A percentile compares a stretch with the other conserved stretches of the same genome.
Evolutionary conservation across 2,329 filamentous ascomycete genomes (phyloP).

Genomic region (Beauveria brongniartii): DNA sequence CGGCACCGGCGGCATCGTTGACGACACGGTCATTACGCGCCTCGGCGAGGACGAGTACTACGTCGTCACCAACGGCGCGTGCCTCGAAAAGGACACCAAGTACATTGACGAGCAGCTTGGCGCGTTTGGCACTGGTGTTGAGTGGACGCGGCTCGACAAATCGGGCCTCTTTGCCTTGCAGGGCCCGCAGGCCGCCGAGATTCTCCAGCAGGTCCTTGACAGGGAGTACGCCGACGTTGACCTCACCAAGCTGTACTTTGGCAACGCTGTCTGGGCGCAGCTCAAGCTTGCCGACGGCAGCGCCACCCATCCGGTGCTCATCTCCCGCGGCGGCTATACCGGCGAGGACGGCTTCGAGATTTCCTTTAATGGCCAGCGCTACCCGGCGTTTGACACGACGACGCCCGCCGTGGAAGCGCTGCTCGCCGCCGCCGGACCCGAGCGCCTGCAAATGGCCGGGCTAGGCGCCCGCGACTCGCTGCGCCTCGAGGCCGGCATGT

Average conservation of each 20-base stretch:
- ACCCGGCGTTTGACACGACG: constrained; percentile 29
- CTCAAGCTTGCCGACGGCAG: constrained; percentile 51
- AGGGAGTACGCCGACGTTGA: constrained; percentile 33
- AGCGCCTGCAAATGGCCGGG: constrained; percentile 68
- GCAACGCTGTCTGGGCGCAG: constrained; percentile 59
- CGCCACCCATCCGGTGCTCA: constrained; percentile 40
- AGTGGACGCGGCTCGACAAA: constrained; percentile 63
- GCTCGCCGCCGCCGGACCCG: constrained; percentile 53
- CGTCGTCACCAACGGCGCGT: constrained; percentile 91
- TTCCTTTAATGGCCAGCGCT: constrained; percentile 52
- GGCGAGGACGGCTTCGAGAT: constrained; percentile 98
- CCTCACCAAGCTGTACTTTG: constrained; percentile 71
- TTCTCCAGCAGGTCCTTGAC: constrained; percentile 57
- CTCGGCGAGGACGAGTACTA: constrained; percentile 72
- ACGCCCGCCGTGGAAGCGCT: constrained; percentile 59
- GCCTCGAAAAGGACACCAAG: constrained; percentile 75
- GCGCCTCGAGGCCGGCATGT: constrained; percentile 94
- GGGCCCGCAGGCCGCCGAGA: constrained; percentile 65
- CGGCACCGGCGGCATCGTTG: constrained; percentile 79
- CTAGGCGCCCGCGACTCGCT: constrained; percentile 87
- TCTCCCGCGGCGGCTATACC: constrained; percentile 89
- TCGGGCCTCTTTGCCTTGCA: constrained; percentile 83
- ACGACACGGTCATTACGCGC: constrained; percentile 85
- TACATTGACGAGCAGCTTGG: constrained; percentile 67
- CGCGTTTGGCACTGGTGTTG: constrained; percentile 42